Base-by-base conservation (phyloP, 2,329 filamentous ascomycete species). In the Corynespora cassiicola region DNA sequence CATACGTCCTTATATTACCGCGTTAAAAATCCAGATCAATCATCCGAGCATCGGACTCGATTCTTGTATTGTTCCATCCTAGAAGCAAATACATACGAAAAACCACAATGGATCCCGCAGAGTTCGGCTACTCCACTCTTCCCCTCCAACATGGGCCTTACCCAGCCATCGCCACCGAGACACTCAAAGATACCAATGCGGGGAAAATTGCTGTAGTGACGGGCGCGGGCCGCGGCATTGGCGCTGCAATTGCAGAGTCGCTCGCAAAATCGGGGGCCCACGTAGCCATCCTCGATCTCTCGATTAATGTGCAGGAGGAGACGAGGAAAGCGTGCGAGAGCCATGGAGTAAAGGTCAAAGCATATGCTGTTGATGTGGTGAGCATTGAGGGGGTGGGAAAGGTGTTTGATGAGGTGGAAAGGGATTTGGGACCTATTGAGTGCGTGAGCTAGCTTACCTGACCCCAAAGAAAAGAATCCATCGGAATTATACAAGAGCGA, bases 201-300 rank as follows among this genome's bases (percentile, higher is more conserved):
- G 50, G 52, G 7, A 64, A 60, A 45, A 41, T 60, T 7, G 58
- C 58, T 3, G 29, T 64, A 3, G 31, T 64, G 7, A 64, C 60
- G 11, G 60, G 60, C 8, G 57, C 58, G 9, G 57, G 43, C 5
- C 50, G 50, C 31, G 58, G 60, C 11, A 64, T 64, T 17, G 60
- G 60, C 7, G 56, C 55, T 10, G 58, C 57, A 7, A 63, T 62
- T 20, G 41, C 57, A 10, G 47, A 58, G 34, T 42, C 57, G 2
- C 48, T 64, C 8, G 56, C 57, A 0, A 49, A 51, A 31, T 63
- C 58, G 2, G 60, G 58, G 3, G 60, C 60, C 7, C 40, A 39
- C 23, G 22, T 64, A 6, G 60, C 60, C 3, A 52, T 64, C 11
- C 38, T 64, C 8, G 58, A 63, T 25, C 40, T 61, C 14, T 54